Conservation (phyloP, 1,139 yeast genomes). For the Hemisphaericaspora lyxosophila region DNA sequence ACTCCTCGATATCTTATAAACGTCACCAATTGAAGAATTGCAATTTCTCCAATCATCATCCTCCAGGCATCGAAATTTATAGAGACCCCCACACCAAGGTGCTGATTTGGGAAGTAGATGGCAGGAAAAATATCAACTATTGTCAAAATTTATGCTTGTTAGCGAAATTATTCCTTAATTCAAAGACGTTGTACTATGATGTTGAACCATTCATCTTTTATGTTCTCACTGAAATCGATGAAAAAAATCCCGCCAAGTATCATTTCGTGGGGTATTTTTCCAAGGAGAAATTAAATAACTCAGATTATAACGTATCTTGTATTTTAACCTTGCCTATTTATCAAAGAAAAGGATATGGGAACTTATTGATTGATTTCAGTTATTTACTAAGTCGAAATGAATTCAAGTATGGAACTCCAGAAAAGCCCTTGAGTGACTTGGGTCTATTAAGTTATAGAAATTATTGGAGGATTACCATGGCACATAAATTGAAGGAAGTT, state of each 20-base stretch:
- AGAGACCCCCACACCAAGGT: conserved; percentile 52
- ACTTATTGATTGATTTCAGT: conserved; percentile 83
- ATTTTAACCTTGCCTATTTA: conserved; percentile 85
- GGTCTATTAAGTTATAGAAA: conserved; percentile 84
- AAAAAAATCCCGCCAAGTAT: conserved; percentile 46
- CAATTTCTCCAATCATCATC: conserved; percentile 52
- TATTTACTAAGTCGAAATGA: conserved; percentile 75
- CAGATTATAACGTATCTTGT: conserved; percentile 84
- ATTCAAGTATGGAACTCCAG: conserved; percentile 86
- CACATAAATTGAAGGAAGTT: conserved; percentile 39
- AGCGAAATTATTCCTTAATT: conserved; percentile 85
- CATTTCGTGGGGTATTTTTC: conserved; percentile 94
- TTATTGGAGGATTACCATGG: conserved; percentile 77
- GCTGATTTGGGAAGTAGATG: conserved; percentile 90
- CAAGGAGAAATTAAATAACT: conserved; percentile 75
- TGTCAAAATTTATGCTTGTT: conserved; percentile 88
- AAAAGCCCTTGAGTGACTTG: conserved; percentile 84
- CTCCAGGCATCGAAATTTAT: conserved; percentile 92
- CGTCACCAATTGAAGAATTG: conserved; percentile 77
- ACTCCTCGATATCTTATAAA: conserved; percentile 61
- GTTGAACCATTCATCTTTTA: conserved; percentile 94
- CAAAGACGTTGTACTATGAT: conserved; percentile 89
- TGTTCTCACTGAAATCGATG: conserved; percentile 71
- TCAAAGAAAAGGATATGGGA: conserved; percentile 89
- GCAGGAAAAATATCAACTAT: conserved; percentile 74